These are phyloP conservation scores for Suhomyces guaymorum DNA, from an alignment of 1,139 yeast genomes.

Conservation along the genomic window DNA sequence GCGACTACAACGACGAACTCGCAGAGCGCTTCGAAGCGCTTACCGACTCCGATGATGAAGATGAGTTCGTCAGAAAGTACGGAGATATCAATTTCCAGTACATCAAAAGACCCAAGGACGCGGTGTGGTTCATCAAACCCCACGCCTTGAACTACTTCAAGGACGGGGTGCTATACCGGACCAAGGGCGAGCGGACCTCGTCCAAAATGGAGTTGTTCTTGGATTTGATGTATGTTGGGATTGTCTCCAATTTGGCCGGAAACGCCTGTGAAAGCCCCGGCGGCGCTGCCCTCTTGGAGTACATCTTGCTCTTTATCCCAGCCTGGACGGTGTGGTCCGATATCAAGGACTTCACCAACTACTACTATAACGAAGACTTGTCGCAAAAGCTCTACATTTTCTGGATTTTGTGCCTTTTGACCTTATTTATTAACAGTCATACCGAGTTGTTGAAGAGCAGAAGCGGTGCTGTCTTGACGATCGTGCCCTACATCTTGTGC, in stretches of 20 bases:
- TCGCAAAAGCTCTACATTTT: conserved; percentile 54
- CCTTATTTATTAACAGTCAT: conserved; percentile 56
- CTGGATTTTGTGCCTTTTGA: conserved; percentile 55
- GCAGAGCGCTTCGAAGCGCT: conserved; percentile 14
- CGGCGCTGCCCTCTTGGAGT: conserved; percentile 50
- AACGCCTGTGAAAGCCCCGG: conserved; percentile 53
- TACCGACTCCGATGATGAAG: conserved; percentile 43
- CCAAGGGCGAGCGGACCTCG: conserved; percentile 55
- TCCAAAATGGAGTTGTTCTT: conserved; percentile 58
- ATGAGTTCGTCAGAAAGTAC: conserved; percentile 49
- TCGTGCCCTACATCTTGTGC: conserved; percentile 51
- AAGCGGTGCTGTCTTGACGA: conserved; percentile 42
- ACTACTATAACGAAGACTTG: conserved; percentile 63
- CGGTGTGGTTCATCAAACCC: conserved; percentile 54
- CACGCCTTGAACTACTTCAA: conserved; percentile 64
- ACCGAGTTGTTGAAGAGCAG: conserved; percentile 34
- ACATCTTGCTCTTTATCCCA: conserved; percentile 54
- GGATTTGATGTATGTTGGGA: conserved; percentile 65
- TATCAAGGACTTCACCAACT: conserved; percentile 63
- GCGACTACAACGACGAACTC: not conserved
- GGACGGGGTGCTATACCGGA: conserved; percentile 57
- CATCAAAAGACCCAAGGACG: conserved; percentile 44
- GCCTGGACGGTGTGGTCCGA: conserved; percentile 68
- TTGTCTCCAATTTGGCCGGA: conserved; percentile 61
- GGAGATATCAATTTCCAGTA: conserved; percentile 53